A percentile compares a stretch with the other conserved stretches of the same genome.
phyloP scores from a whole-genome alignment of 495 filamentous ascomycete genomes.

The Tuber brumale region DNA sequence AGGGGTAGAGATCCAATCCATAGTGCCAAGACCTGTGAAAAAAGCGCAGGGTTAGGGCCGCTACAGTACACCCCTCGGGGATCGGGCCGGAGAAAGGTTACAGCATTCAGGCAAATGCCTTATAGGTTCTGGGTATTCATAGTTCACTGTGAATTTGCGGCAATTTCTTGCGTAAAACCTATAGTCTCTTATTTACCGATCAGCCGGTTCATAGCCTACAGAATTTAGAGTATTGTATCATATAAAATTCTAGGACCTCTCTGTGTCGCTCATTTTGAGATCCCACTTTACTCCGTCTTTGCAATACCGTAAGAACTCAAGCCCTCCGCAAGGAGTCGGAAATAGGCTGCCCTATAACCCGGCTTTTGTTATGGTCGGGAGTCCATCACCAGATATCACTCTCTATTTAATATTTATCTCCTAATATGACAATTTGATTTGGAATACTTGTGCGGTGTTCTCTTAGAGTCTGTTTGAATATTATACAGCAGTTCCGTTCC shows the following conservation, averaged over 20 bases:
- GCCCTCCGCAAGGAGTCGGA: background rate
- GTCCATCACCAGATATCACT: background rate
- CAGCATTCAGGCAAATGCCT: background rate
- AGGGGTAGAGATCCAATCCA: constrained; percentile 17
- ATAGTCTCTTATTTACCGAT: no score
- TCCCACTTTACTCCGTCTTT: background rate
- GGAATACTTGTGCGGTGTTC: background rate
- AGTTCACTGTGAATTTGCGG: no score
- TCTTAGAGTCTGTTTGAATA: no score
- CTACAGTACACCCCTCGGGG: background rate
- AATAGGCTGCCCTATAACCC: background rate
- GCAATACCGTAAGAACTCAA: background rate
- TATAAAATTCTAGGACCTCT: background rate
- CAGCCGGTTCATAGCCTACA: background rate
- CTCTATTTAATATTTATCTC: background rate
- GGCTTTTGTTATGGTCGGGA: background rate
- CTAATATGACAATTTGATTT: background rate
- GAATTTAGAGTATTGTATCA: background rate
- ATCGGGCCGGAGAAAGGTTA: background rate
- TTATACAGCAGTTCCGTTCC: no score
- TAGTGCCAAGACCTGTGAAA: no score
- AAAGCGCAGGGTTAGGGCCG: constrained; percentile 12
- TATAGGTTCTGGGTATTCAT: no score
- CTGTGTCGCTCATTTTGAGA: background rate
- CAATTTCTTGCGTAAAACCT: background rate